Base-by-base conservation (phyloP, 352 stramenopile genomes). In the Elongisporangium anandrum region DNA sequence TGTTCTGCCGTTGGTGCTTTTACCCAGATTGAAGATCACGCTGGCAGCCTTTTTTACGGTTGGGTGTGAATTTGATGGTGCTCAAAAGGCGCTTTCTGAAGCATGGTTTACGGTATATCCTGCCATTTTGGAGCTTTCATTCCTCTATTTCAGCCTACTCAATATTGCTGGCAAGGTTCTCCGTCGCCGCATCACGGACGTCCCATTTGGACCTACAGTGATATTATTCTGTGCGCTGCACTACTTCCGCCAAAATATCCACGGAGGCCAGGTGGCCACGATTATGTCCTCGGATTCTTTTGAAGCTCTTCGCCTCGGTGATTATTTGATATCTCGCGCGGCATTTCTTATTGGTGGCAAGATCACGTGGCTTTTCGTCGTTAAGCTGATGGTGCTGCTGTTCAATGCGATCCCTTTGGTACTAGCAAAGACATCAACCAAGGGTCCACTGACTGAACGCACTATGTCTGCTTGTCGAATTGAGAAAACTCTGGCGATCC, bases 31-130 rank as follows among this genome's bases (percentile, higher is more conserved):
- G 2, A 83, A 81, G 41, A 61, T 65, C 1, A 73, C 67, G 0
- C 61, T 81, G 19, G 65, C 73, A 12, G 72, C 60, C 4, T 85
- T 85, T 48, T 84, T 59, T 59, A 73, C 65, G 3, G 59, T 66
- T 20, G 78, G 73, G 0, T 80, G 66, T 41, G 24, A 60, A 50
- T 86, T 84, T 45, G 71, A 88, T 38, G 78, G 75, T 7, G 64
- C 81, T 16, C 73, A 85, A 45, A 56, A 50, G 12, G 66, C 58
- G 21, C 62, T 88, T 13, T 70, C 66, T 9, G 70, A 84, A 34
- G 64, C 68, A 4, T 82, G 73, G 69, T 82, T 76, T 52, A 63
- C 71, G n/a, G 69, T 85, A 15, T 87, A 84, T 50, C 72, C 70
- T 0, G 59, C 61, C 2, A 65, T 85, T 22, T 56, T 50, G 13